Base-by-base conservation (phyloP, 164 flowering plant species). In the Aristolochia californica region DNA sequence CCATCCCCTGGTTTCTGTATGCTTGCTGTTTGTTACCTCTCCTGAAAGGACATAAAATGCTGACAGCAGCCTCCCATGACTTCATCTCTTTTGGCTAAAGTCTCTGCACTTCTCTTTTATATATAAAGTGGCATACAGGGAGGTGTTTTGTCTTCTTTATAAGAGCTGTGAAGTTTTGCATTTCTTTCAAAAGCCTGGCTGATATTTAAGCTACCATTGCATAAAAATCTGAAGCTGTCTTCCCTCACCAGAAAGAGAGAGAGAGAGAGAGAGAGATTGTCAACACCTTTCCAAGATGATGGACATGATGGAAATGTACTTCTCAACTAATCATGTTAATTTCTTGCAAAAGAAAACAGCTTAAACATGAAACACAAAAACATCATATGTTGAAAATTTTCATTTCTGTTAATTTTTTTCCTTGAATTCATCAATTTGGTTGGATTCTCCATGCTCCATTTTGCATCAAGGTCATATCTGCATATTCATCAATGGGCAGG, bases 121-220 rank as follows among this genome's bases (percentile, higher is more conserved):
- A 56, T 13, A 16, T 18, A 34, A n/a, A 56, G 58, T 56, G 47
- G 58, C 43, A n/a, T 28, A 34, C 58, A 40, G 58, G 47, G 47
- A 56, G 58, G 58, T 34, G 27, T 17, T 40, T 56, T 56, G 58
- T 56, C 47, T 38, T 56, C 58, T 56, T 56, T 40, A 25, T 13
- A 56, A 56, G 40, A 54, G 56, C 28, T 30, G 21, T 0, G 43
- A 15, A 54, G 16, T 25, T 27, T 27, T 26, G 43, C 13, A 28
- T 30, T 5, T 20, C 43, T 54, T 24, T 34, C 13, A 11, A 54
- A 54, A 28, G 43, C 40, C 40, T 13, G 56, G 56, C 21, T 24
- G 43, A 54, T 54, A 54, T 24, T 50, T 15, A 54, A 34, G 2
- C 56, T 28, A 24, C 9, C 43, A 54, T 15, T 28, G 14, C 15